Base-by-base conservation (phyloP, 805 yeast species). In the Metschnikowia santaceciliae region DNA sequence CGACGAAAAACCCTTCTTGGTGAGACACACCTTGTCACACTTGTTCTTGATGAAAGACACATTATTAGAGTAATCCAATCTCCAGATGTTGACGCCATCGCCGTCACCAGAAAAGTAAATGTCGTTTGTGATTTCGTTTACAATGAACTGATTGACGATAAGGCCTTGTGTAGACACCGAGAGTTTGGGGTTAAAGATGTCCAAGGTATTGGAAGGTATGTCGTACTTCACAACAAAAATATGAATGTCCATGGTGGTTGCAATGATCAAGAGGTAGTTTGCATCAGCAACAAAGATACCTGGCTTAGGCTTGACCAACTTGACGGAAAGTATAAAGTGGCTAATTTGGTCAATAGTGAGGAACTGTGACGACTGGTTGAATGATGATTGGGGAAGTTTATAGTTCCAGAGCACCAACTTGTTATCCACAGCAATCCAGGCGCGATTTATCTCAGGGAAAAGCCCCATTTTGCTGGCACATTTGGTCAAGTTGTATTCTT, bases 31-130 rank as follows among this genome's bases (percentile, higher is more conserved):
- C 66, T 90, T 90, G 59, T 82, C 82, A 62, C 96, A 88, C 60
- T 84, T 87, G 61, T 88, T 85, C 55, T 84, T 82, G 64, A 90
- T 90, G 88, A 96, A 92, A 49, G 88, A 85, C 44, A 90, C 94
- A 23, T 86, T 79, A 56, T 84, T 86, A 5, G 91, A 79, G 64
- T 94, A 94, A 52, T 82, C 84, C 49, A 94, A 72, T 63, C 89
- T 92, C 96, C 97, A 94, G 40, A 94, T 76, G 58, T 91, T 83
- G 35, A 76, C 70, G 1, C 90, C 92, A 57, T 88, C 90, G 19
- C 84, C 82, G 38, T 78, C 78, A n/a, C 96, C 95, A 7, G 88
- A 77, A 66, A 95, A 89, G 64, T 88, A 89, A 4, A 94, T 81
- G 50, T 92, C 90, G 43, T 89, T 86, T 0, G 94, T 83, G 41